These are phyloP conservation scores for Scedosporium boydii DNA, from an alignment of 2,329 filamentous ascomycete species.

Conservation along the genomic window DNA sequence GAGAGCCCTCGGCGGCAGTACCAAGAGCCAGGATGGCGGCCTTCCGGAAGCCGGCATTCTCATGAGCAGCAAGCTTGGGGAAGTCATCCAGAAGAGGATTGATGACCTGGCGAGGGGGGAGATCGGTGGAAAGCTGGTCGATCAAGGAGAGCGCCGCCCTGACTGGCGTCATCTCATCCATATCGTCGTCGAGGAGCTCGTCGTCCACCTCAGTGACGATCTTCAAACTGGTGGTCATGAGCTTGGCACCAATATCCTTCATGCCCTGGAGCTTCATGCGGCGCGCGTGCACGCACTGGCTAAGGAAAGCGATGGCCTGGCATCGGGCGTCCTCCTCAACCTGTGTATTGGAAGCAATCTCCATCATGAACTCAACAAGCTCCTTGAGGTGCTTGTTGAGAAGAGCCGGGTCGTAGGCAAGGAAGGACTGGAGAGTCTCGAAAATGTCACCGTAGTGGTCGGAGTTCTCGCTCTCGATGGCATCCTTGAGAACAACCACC, in stretches of 20 bases:
- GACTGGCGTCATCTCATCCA: slow-evolving; percentile 66
- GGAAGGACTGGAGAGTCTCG: slow-evolving; percentile 91
- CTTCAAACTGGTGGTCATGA: slow-evolving; percentile 80
- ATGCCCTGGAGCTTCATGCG: slow-evolving; percentile 93
- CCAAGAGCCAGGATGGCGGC: slow-evolving; percentile 87
- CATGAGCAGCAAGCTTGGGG: slow-evolving; percentile 66
- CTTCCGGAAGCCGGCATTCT: slow-evolving; percentile 70
- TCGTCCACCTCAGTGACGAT: slow-evolving; percentile 85
- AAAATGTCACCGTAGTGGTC: slow-evolving; percentile 85
- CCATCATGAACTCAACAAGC: slow-evolving; percentile 87
- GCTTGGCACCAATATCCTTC: slow-evolving; percentile 70
- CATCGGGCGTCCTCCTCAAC: slow-evolving; percentile 78
- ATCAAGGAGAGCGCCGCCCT: slow-evolving; percentile 78
- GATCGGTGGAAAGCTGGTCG: slow-evolving; percentile 76
- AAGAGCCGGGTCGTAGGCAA: slow-evolving; percentile 80
- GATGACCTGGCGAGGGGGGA: slow-evolving; percentile 89
- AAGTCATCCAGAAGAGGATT: slow-evolving; percentile 85
- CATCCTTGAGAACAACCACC: slow-evolving; percentile 80
- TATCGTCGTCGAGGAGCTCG: slow-evolving; percentile 65
- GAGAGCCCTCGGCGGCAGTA: slow-evolving; percentile 91
- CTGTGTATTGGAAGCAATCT: slow-evolving; percentile 66
- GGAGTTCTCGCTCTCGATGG: slow-evolving; percentile 71
- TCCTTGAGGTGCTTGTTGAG: slow-evolving; percentile 81
- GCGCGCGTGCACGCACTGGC: slow-evolving; percentile 83
- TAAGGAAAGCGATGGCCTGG: slow-evolving; percentile 87